Evolutionary conservation across 2,329 filamentous ascomycete genomes (phyloP).

Genomic region (Pseudopithomyces maydicus): DNA sequence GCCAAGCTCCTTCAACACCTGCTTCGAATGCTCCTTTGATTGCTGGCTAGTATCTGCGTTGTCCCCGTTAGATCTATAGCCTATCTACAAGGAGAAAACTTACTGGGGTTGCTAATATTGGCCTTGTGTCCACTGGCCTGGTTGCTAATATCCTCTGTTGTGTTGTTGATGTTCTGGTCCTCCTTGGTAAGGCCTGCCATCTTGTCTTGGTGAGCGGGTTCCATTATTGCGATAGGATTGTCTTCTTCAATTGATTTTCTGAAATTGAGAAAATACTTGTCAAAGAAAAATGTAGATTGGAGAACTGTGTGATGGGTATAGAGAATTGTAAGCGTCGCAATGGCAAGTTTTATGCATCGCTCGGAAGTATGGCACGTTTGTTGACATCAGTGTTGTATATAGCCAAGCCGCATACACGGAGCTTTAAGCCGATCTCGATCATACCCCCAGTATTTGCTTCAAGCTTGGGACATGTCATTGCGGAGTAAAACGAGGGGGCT

Average conservation of each 20-base stretch:
- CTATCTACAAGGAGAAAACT: neutral
- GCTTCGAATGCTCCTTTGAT: conserved; percentile 52
- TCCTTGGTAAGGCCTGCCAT: conserved; percentile 15
- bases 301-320: neutral
- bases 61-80: neutral
- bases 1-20: conserved; percentile 50
- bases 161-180: conserved; percentile 21
- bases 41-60: conserved; percentile 15
- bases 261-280: neutral
- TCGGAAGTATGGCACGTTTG: neutral
- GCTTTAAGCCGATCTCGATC: neutral
- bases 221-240: neutral
- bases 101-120: conserved; percentile 55
- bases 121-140: conserved; percentile 50
- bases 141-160: conserved; percentile 19
- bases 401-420: neutral
- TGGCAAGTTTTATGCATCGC: neutral
- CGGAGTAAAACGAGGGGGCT: neutral
- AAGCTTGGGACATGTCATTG: neutral
- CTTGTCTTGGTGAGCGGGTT: conserved; percentile 14
- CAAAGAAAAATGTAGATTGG: neutral
- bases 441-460: neutral
- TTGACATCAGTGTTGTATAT: neutral
- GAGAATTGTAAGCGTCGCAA: neutral
- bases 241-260: neutral